Base-by-base conservation (phyloP, 176 grass and related monocot species). In the Coix lacrymajobi region DNA sequence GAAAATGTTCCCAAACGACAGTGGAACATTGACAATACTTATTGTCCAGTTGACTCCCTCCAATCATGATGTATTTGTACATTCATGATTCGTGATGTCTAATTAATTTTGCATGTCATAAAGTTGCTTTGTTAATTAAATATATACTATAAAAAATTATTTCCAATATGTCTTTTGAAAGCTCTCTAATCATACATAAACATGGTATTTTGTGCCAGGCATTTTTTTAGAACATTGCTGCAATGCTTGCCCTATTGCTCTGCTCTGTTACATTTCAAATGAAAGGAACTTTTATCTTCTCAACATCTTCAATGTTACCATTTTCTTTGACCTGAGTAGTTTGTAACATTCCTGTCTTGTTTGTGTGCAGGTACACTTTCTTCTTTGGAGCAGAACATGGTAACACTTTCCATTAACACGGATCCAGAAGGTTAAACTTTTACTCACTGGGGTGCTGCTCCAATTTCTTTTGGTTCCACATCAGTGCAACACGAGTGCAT, bases 401-500 rank as follows among this genome's bases (percentile, higher is more conserved):
- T 90, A 86, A 95, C 88, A 85, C 91, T 96, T 99, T 95, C 89
- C 71, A 94, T 99, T 99, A 94, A 85, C 88, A 88, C 14, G 89
- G 93, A 85, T 75, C 75, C 78, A 80, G 85, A 83, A 92, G 92
- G 80, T 88, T 95, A 84, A 90, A 85, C 91, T 88, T 91, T 93
- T 88, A 91, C 97, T 99, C 90, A 99, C 89, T 89, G 85, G 84
- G 93, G 81, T 99, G 84, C 85, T 79, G 79, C 93, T 92, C 82
- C 87, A 85, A 92, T 95, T 95, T 96, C 91, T 88, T 98, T 95
- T 94, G 81, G 92, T 92, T 96, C 90, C 84, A 87, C 90, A 94
- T 80, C 91, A 96, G 93, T 99, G 78, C 97, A 99, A 99, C 97
- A 99, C 20, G 97, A 99, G 75, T 99, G 97, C 78, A 99, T 99